phyloP scores from a whole-genome alignment of 2,329 filamentous ascomycete genomes.

The Helotiales sp. region DNA sequence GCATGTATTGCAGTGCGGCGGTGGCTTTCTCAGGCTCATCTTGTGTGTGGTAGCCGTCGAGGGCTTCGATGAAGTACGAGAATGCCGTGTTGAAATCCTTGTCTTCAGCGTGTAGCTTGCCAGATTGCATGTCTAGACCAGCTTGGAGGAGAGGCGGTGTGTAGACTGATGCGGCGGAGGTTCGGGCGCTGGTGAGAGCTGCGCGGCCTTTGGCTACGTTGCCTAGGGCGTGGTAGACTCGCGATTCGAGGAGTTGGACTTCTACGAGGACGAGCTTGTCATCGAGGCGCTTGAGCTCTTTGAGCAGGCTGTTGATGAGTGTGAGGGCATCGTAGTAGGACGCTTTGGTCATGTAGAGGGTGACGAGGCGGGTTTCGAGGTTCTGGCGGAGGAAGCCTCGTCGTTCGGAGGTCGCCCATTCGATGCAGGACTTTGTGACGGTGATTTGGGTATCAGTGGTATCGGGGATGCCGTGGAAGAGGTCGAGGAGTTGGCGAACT shows the following conservation, averaged over 20 bases:
- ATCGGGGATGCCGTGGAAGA: constrained; percentile 92
- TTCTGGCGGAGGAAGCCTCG: constrained; percentile 97
- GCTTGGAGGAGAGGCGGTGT: constrained; percentile 94
- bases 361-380: constrained; percentile 92
- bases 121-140: constrained; percentile 98
- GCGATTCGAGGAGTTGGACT: constrained; percentile 94
- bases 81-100: constrained; percentile 99
- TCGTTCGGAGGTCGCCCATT: constrained; percentile 95
- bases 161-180: constrained; percentile 95
- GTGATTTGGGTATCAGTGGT: constrained; percentile 92
- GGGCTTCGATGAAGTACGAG: constrained; percentile 98
- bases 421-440: constrained; percentile 98
- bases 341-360: constrained; percentile 95
- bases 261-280: constrained; percentile 98
- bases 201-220: constrained; percentile 96
- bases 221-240: constrained; percentile 95
- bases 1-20: constrained; percentile 98
- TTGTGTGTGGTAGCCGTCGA: constrained; percentile 94
- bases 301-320: constrained; percentile 93
- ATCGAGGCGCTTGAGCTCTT: constrained; percentile 95
- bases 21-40: constrained; percentile 90
- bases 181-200: constrained; percentile 90
- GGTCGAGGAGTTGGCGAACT: constrained; percentile 97
- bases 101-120: constrained; percentile 98
- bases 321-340: constrained; percentile 96